These are phyloP conservation scores for Aspergillus sclerotiicarbonarius DNA, from an alignment of 495 filamentous ascomycete genomes.

Conservation along the genomic window DNA sequence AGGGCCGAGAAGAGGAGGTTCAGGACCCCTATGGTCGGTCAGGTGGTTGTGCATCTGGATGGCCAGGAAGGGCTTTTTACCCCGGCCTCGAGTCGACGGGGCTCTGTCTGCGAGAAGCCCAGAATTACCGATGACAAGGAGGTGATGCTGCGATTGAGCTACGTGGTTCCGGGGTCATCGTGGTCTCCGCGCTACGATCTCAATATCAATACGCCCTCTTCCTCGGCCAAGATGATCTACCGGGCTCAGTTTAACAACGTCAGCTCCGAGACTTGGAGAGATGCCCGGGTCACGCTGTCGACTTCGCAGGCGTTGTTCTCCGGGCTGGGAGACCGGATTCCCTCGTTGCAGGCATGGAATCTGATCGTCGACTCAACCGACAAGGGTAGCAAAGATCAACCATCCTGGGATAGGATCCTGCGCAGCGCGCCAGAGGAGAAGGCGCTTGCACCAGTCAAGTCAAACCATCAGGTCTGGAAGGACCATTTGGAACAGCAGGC, in stretches of 20 bases:
- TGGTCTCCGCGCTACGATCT: conserved; percentile 70
- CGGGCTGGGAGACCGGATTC: conserved; percentile 57
- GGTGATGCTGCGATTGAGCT: conserved; percentile 53
- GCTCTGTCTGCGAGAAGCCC: conserved; percentile 41
- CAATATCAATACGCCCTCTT: conserved; percentile 54
- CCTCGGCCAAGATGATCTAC: conserved; percentile 57
- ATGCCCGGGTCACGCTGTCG: conserved; percentile 62
- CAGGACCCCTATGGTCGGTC: conserved; percentile 57
- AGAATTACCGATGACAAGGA: conserved; percentile 15
- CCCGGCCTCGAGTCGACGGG: conserved; percentile 54
- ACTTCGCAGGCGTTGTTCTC: conserved; percentile 66
- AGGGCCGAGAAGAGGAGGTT: conserved; percentile 52
- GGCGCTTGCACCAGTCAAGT: background rate
- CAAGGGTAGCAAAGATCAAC: background rate
- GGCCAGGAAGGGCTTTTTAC: conserved; percentile 41
- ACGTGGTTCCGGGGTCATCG: conserved; percentile 59
- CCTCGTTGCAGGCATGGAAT: conserved; percentile 59
- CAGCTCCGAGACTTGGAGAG: conserved; percentile 66
- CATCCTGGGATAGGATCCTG: conserved; percentile 18
- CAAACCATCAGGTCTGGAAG: background rate
- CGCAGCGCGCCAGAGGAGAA: background rate
- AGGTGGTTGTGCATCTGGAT: conserved; percentile 52
- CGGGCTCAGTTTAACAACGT: conserved; percentile 63
- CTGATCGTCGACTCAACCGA: conserved; percentile 38
- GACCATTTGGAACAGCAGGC: background rate